Evolutionary conservation across 257 asterid species (phyloP), one percentile per base, ranked within the genome.

Genomic region (Nicotiana tomentosiformis): DNA sequence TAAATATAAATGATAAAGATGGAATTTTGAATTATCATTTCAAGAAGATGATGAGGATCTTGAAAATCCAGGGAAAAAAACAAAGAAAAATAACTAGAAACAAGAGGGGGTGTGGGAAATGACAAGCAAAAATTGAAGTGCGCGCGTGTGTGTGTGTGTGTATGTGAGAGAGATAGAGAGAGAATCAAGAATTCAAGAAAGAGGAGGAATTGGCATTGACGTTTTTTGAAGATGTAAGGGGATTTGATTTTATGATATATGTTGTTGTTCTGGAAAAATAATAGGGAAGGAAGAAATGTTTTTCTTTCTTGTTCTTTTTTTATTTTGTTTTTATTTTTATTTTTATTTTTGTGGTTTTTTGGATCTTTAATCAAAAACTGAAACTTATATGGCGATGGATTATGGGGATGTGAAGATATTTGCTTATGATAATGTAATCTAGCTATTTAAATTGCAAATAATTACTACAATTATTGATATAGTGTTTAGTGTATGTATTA

Each of bases 111-210:
- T 65, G 39, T 5, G 43, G 20, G 37, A 65, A 66, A 66, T 65
- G 39, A 0, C 18, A 5, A 65, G 6, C 43, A 14, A 6, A 30
- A 37, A 30, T 29, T 30, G 37, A 64, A 66, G 60, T 65, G 23
- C 33, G 20, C 1, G 49, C 3, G 0, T 5, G 4, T 32, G 0
- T 32, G 33, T 37, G 39, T 35, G 0, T 35, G 43, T 37, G 46
- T 37, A 37, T 37, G 46, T 37, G 46, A 37, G 46, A 37, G 46
- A 39, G 46, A 39, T 6, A 6, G 49, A 39, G 43, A 74, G 39
- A 74, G 37, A 74, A 49, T 51, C 62, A 74, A 8, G 5, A 74
- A 74, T 74, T 51, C 80, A 74, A 74, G 80, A 74, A 74, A 49
- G 16, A 49, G 39, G 64, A 49, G 80, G 80, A 74, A 74, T 49